Percentiles rank a stretch among this genome's conserved stretches.
These are phyloP conservation scores for Trametes meyenii DNA, from an alignment of 768 basidiomycete genomes.

Conservation along the genomic window DNA sequence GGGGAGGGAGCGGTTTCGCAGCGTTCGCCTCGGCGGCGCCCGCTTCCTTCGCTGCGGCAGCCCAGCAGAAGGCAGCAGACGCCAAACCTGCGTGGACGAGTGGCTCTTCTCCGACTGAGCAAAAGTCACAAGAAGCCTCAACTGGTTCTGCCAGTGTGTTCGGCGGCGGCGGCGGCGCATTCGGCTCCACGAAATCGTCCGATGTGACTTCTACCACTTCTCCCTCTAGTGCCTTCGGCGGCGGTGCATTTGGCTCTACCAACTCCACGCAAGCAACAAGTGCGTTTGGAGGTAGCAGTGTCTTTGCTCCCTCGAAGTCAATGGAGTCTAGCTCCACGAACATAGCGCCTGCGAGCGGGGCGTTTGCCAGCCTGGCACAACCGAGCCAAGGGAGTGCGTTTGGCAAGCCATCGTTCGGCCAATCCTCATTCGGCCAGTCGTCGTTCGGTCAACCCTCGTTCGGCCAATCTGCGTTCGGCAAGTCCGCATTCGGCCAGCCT, in stretches of 20 bases:
- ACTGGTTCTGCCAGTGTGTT: not conserved
- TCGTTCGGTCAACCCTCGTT: conserved; percentile 27
- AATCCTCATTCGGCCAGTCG: conserved; percentile 23
- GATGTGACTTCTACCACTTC: not conserved
- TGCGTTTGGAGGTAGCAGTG: not conserved
- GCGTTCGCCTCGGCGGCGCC: conserved; percentile 22
- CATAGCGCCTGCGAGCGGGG: not conserved
- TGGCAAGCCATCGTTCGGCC: conserved; percentile 20
- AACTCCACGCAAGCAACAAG: not conserved
- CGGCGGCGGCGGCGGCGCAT: not conserved
- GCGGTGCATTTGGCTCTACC: not conserved
- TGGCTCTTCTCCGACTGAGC: not conserved
- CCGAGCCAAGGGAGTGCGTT: conserved; percentile 4
- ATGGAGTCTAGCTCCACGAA: not conserved
- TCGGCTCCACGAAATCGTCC: not conserved
- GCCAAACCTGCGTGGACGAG: conserved; percentile 20
- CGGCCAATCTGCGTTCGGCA: conserved; percentile 34
- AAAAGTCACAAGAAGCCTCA: not conserved
- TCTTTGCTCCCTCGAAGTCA: conserved; percentile 1
- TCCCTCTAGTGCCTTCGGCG: not conserved
- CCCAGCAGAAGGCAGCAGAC: conserved; percentile 2
- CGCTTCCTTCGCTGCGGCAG: conserved; percentile 8
- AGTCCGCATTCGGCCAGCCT: conserved; percentile 37
- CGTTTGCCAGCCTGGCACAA: conserved; percentile 5
- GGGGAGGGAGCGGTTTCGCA: conserved; percentile 11